phyloP scores from a whole-genome alignment of 2,329 filamentous ascomycete genomes.

The Fusarium sp. region DNA sequence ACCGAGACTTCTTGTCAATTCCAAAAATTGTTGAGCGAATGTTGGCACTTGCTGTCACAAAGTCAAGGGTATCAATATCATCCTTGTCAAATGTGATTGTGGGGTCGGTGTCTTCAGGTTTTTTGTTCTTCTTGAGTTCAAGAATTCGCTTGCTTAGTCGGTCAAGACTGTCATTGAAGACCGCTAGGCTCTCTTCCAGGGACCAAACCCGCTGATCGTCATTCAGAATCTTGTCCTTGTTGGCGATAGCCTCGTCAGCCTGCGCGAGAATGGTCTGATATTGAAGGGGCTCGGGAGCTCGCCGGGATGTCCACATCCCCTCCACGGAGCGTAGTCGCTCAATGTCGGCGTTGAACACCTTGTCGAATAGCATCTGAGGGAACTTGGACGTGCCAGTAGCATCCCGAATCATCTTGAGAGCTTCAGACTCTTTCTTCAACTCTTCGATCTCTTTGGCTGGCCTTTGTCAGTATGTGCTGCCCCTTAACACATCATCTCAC shows the following conservation, averaged over 20 bases:
- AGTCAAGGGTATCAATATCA: slow-evolving; percentile 92
- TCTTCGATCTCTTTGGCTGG: slow-evolving; percentile 83
- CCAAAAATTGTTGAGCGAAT: slow-evolving; percentile 89
- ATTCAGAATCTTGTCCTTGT: slow-evolving; percentile 64
- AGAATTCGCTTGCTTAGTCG: slow-evolving; percentile 80
- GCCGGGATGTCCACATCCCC: slow-evolving; percentile 93
- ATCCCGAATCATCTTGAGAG: slow-evolving; percentile 82
- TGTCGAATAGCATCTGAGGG: slow-evolving; percentile 84
- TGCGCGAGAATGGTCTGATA: slow-evolving; percentile 70
- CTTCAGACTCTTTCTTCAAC: slow-evolving; percentile 82
- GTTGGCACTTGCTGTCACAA: slow-evolving; percentile 91
- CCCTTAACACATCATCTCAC: slow-evolving; percentile 12
- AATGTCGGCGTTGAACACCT: slow-evolving; percentile 90
- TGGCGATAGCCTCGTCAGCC: slow-evolving; percentile 58
- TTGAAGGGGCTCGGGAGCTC: slow-evolving; percentile 76
- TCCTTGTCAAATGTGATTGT: slow-evolving; percentile 95
- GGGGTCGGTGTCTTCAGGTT: slow-evolving; percentile 63
- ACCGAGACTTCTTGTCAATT: slow-evolving; percentile 88
- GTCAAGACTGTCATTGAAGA: slow-evolving; percentile 86
- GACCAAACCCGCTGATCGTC: slow-evolving; percentile 84
- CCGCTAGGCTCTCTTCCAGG: slow-evolving; percentile 82
- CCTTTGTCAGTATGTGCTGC: slow-evolving; percentile 10
- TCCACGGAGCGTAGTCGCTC: slow-evolving; percentile 84
- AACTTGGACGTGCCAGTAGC: slow-evolving; percentile 84
- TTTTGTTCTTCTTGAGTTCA: slow-evolving; percentile 64